Percentiles rank a stretch among this genome's conserved stretches.
Evolutionary conservation across 192 early-diverging fungal genomes (phyloP).

Genomic region (Chytriomyces hyalinus): DNA sequence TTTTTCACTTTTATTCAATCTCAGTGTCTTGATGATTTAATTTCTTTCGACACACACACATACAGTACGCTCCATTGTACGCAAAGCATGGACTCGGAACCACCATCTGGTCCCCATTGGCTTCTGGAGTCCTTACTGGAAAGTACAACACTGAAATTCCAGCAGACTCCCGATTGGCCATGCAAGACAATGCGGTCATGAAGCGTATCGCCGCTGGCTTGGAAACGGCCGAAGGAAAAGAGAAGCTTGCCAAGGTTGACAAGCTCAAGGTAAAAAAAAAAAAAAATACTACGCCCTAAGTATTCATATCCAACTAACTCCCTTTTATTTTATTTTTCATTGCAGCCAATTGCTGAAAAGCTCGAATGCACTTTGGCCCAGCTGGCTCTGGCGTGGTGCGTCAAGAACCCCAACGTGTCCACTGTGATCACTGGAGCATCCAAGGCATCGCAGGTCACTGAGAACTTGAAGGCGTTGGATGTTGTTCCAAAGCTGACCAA

Average conservation of each 20-base stretch:
- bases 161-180: constrained; percentile 66
- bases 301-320: constrained; percentile 3
- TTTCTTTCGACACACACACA: constrained; percentile 70
- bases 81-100: constrained; percentile 69
- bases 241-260: constrained; percentile 70
- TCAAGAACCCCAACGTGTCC: constrained; percentile 68
- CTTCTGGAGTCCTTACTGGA: constrained; percentile 65
- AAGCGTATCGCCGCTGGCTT: constrained; percentile 58
- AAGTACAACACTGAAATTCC: constrained; percentile 80
- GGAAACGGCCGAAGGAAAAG: constrained; percentile 68
- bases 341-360: constrained; percentile 64
- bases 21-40: constrained; percentile 9
- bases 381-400: constrained; percentile 75
- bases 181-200: constrained; percentile 66
- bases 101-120: constrained; percentile 82
- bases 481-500: constrained; percentile 66
- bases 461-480: constrained; percentile 71
- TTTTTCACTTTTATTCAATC: constrained; percentile 12
- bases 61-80: constrained; percentile 74
- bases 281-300: no score
- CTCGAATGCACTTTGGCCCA: constrained; percentile 67
- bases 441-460: constrained; percentile 69
- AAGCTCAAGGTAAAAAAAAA: constrained; percentile 48
- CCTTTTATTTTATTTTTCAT: not conserved
- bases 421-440: constrained; percentile 63